Conservation (phyloP, 2,329 filamentous ascomycete genomes). For the Aspergillus sp. region DNA sequence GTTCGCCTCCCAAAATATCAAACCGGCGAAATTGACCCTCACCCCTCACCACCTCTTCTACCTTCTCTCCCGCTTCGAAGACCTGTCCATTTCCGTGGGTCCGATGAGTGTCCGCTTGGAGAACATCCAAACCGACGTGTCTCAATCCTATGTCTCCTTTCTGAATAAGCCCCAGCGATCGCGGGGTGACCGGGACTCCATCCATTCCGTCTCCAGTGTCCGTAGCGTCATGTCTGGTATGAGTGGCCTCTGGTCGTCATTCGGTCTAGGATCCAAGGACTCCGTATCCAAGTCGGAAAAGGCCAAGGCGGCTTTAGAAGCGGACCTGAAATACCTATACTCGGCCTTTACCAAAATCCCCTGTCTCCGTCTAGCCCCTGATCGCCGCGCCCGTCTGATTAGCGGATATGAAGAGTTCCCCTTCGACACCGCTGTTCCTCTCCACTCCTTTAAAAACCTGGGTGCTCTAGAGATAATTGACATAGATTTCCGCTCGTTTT, state of each 20-base stretch:
- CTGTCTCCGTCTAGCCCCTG: constrained; percentile 82
- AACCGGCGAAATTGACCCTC: constrained; percentile 85
- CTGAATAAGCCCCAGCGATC: constrained; percentile 78
- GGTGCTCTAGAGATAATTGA: constrained; percentile 91
- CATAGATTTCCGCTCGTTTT: constrained; percentile 95
- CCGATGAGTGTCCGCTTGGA: constrained; percentile 96
- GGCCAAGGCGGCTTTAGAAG: constrained; percentile 78
- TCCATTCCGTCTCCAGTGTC: constrained; percentile 94
- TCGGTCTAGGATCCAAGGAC: constrained; percentile 77
- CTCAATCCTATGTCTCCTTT: constrained; percentile 92
- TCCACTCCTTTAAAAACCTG: constrained; percentile 97
- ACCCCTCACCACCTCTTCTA: constrained; percentile 98
- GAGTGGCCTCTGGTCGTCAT: constrained; percentile 86
- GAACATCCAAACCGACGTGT: constrained; percentile 84
- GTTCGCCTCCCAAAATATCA: constrained; percentile 80
- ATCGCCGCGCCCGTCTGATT: constrained; percentile 86
- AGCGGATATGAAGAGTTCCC: constrained; percentile 95
- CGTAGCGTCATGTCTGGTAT: constrained; percentile 97
- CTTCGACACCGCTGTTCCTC: constrained; percentile 92
- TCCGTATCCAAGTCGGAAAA: constrained; percentile 81
- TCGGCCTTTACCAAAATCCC: constrained; percentile 98
- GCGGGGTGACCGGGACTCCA: constrained; percentile 82
- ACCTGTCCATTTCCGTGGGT: constrained; percentile 83
- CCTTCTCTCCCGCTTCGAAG: constrained; percentile 90
- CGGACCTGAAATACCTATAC: constrained; percentile 93